Conservation (phyloP, 208 protist genomes). For the Kentomonas sorsogonicus region DNA sequence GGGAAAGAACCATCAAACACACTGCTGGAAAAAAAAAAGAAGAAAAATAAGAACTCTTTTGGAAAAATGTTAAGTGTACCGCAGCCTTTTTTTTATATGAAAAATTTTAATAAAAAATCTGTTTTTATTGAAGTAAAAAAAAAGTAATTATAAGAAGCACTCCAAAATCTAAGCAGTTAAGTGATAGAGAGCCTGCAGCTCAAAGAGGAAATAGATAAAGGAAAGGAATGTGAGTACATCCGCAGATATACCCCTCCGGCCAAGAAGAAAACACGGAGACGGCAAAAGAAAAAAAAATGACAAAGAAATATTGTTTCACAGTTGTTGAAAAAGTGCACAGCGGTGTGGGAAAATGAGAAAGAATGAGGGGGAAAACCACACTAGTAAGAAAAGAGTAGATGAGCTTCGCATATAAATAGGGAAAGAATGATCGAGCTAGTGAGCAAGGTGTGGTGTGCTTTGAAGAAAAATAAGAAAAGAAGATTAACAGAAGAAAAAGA, state of each 20-base stretch:
- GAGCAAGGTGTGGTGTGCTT: too few relatives aligned
- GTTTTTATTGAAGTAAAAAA: constrained; percentile 3
- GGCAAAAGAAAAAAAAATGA: background rate
- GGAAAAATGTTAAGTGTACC: constrained; percentile 5
- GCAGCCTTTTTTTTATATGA: background rate
- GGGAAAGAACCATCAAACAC: too few relatives aligned
- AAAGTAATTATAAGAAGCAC: background rate
- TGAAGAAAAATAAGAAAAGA: too few relatives aligned
- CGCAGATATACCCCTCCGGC: too few relatives aligned
- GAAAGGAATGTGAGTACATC: too few relatives aligned
- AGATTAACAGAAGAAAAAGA: too few relatives aligned
- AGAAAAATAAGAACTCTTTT: too few relatives aligned
- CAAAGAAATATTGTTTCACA: background rate
- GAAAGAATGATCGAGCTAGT: background rate
- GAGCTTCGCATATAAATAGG: background rate
- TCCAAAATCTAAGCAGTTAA: background rate
- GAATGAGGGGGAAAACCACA: background rate
- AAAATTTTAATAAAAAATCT: background rate
- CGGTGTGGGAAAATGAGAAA: background rate
- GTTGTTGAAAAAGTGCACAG: background rate
- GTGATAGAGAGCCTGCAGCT: background rate
- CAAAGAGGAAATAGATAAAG: background rate
- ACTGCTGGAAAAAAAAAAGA: too few relatives aligned
- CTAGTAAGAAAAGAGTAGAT: background rate
- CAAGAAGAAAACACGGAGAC: too few relatives aligned